Evolutionary conservation across 257 asterid genomes (phyloP).

Genomic region (Striga asiatica): DNA sequence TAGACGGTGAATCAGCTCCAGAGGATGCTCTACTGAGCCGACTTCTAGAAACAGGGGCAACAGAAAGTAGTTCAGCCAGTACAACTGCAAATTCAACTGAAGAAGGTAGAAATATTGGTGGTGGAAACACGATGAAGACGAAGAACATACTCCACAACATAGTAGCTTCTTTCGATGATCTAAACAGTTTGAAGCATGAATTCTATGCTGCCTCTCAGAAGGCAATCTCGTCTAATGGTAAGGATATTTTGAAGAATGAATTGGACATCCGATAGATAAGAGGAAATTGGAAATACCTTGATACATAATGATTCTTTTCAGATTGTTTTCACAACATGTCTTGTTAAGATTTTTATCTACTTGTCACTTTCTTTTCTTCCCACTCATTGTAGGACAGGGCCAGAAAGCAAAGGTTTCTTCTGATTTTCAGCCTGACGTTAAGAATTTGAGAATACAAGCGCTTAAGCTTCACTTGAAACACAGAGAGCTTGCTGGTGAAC

Average conservation of each 20-base stretch:
- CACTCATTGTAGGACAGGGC: constrained; percentile 43
- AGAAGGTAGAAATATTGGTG: constrained; percentile 31
- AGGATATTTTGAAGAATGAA: constrained; percentile 12
- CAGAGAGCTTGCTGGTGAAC: constrained; percentile 58
- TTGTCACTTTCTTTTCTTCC: constrained; percentile 11
- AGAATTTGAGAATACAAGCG: constrained; percentile 41
- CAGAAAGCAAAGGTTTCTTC: constrained; percentile 32
- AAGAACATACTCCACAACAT: constrained; percentile 32
- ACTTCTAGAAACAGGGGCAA: constrained; percentile 66
- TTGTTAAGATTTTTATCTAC: neutral
- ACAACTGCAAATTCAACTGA: constrained; percentile 20
- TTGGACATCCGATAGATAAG: too few species aligned
- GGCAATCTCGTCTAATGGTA: constrained; percentile 52
- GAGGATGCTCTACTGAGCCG: constrained; percentile 56
- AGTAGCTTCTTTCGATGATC: constrained; percentile 38
- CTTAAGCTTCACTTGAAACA: constrained; percentile 70
- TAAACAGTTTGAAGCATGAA: constrained; percentile 41
- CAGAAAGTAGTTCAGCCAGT: constrained; percentile 56
- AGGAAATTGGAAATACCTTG: too few species aligned
- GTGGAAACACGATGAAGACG: constrained; percentile 29
- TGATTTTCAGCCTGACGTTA: constrained; percentile 44
- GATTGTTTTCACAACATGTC: too few species aligned
- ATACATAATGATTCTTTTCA: neutral
- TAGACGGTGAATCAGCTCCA: constrained; percentile 45
- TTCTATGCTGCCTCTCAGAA: constrained; percentile 34